Evolutionary conservation across 106 monocot genomes (phyloP).

Genomic region (Apostasia ramifera): DNA sequence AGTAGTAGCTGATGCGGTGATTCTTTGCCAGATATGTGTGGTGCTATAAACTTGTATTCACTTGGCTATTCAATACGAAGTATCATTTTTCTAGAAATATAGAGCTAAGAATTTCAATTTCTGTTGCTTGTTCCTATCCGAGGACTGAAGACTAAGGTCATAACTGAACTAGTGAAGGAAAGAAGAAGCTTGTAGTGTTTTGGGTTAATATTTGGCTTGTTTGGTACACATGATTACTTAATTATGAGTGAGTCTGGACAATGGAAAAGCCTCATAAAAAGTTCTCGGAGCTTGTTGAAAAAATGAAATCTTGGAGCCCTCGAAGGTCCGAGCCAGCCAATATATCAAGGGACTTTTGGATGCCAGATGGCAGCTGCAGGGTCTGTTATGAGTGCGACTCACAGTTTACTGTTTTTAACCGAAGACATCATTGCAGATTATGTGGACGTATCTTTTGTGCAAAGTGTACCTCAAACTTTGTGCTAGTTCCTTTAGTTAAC

Average conservation of each 20-base stretch:
- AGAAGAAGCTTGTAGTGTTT: not conserved
- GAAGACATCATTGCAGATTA: conserved; percentile 75
- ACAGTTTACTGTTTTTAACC: conserved; percentile 78
- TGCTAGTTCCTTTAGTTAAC: conserved; percentile 22
- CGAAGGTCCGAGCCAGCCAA: conserved; percentile 33
- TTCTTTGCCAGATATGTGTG: too few species aligned
- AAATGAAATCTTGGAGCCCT: conserved; percentile 73
- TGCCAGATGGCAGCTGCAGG: conserved; percentile 87
- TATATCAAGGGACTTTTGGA: conserved; percentile 81
- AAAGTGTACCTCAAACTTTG: conserved; percentile 64
- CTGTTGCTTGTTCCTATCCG: too few species aligned
- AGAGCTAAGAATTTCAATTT: conserved; percentile 4
- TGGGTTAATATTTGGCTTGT: conserved; percentile 6
- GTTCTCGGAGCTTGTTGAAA: conserved; percentile 48
- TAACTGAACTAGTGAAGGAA: not conserved
- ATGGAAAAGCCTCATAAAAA: conserved; percentile 52
- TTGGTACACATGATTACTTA: conserved; percentile 19
- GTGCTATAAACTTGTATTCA: too few species aligned
- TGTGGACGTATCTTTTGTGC: conserved; percentile 92
- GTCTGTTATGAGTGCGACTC: conserved; percentile 96
- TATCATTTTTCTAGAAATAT: not conserved
- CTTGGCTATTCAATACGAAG: too few species aligned
- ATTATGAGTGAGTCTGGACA: conserved; percentile 35
- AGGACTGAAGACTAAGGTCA: not conserved
- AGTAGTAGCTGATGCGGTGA: too few species aligned